Base-by-base conservation (phyloP, 768 basidiomycete species). In the Lentinula edodes region DNA sequence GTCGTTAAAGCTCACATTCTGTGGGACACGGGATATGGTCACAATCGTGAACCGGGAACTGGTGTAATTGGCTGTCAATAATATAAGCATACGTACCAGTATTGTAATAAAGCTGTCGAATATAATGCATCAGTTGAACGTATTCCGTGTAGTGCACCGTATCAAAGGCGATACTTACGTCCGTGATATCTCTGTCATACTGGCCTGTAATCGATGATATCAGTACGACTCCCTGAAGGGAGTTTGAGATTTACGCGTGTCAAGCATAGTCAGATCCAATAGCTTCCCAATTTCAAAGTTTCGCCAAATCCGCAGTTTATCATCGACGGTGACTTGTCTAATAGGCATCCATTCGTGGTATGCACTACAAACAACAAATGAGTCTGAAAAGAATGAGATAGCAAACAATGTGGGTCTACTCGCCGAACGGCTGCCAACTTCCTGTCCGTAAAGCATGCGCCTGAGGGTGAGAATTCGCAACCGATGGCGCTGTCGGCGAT, bases 271-370 rank as follows among this genome's bases (percentile, higher is more conserved):
- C 65, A 85, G 68, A 66, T 85, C 84, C 64, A 84, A 67, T n/a
- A 86, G 76, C 67, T 83, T 83, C 51, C 84, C 85, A 41, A 87
- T 79, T 71, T 84, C 80, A 73, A 87, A 85, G 66, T 83, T 84
- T 38, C 84, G 77, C 83, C 83, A 86, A 57, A 85, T 85, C 32
- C 83, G 75, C 15, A 86, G 77, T 65, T 81, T 76, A 70, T 85
- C 83, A 55, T 78, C 77, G 1, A 77, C 75, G 43, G 78, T 77
- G 16, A 86, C 81, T 63, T 85, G 82, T 9, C 85, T 77, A 62
- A 86, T 82, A 12, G 83, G 84, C 74, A 86, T 78, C 84, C 84
- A 85, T 63, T 85, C 83, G 65, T 85, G 82, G 65, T 84, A 84
- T 0, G 82, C 83, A 28, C 57, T 58, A 35, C 38, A 41, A 5